Base-by-base conservation (phyloP, 2,329 filamentous ascomycete species). In the Trichophyton mentagrophytes region DNA sequence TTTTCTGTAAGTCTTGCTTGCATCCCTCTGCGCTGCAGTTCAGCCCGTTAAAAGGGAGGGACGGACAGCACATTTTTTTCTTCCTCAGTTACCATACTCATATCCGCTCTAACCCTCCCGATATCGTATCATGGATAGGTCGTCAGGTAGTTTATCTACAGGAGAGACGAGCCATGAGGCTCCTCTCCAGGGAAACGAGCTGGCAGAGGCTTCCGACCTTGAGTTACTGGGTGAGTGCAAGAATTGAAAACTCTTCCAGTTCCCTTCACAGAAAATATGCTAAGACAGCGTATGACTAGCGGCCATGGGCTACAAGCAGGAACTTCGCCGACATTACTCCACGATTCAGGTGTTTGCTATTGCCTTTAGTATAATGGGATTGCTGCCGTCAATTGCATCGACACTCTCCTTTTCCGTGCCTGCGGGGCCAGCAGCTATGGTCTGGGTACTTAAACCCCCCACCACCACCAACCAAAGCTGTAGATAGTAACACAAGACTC, bases 281-380 rank as follows among this genome's bases (percentile, higher is more conserved):
- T 51, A 15, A 51, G 2, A 11, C 20, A 49, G 20, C 1, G 13
- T 27, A 11, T 30, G 20, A 7, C 13, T 27, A 73, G 71, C 71
- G 13, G 69, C 66, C 46, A 67, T 75, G 69, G 73, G 77, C 0
- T 82, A 81, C 71, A 81, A 84, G 68, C 82, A 85, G 70, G 83
- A 86, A 67, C 73, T 85, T 38, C 77, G 79, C 53, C 76, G 83
- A 17, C 83, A 84, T 65, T 85, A 85, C 67, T 80, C 80, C 2
- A 82, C 82, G 63, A 72, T 84, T n/a, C 81, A 85, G 67, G 77
- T 85, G 17, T 85, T 85, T 65, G 82, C 80, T 30, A 79, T 82
- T 62, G 80, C 79, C 2, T 82, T 82, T 62, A 78, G 77, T 66
- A 82, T 85, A 65, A 85, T 85, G 81, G 82, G 82, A 1, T 68